phyloP scores from a whole-genome alignment of 176 grass and related monocot genomes.

The Oryza coarctata region DNA sequence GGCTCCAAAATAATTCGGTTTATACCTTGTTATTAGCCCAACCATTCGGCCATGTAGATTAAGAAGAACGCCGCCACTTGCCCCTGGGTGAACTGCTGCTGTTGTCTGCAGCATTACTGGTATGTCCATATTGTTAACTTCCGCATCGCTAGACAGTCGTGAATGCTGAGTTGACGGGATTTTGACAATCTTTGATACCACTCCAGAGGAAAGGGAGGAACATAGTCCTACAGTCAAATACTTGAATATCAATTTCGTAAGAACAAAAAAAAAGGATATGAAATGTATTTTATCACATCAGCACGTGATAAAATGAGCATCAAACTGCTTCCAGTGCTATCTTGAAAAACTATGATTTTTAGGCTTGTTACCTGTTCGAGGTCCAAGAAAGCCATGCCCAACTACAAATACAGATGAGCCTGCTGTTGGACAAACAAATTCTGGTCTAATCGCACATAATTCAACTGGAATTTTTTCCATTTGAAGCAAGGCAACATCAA shows the following conservation, averaged over 20 bases:
- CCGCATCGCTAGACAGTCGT: conserved; percentile 17
- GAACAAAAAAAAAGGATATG: conserved; percentile 15
- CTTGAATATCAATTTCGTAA: conserved; percentile 16
- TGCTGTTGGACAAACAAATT: conserved; percentile 69
- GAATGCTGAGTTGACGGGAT: conserved; percentile 41
- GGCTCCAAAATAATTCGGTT: conserved; percentile 3
- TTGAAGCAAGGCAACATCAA: conserved; percentile 85
- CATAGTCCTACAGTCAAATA: conserved; percentile 52
- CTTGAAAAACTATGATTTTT: conserved; percentile 7
- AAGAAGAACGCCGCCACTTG: conserved; percentile 80
- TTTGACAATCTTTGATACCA: conserved; percentile 76
- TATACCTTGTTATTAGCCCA: conserved; percentile 86
- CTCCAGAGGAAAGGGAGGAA: conserved; percentile 74
- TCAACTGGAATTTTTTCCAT: conserved; percentile 58
- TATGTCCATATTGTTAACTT: conserved; percentile 40
- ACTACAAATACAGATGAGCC: conserved; percentile 64
- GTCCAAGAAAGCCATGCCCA: conserved; percentile 91
- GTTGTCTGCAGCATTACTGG: conserved; percentile 97
- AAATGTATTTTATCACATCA: not conserved
- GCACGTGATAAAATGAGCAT: conserved; percentile 22
- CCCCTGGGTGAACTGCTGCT: conserved; percentile 86
- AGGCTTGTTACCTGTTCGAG: conserved; percentile 67
- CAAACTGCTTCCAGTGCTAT: conserved; percentile 18
- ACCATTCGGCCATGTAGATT: conserved; percentile 79
- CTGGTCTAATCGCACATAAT: conserved; percentile 59